phyloP scores from a whole-genome alignment of 1,139 yeast species.

The Hyphopichia pseudoburtonii region DNA sequence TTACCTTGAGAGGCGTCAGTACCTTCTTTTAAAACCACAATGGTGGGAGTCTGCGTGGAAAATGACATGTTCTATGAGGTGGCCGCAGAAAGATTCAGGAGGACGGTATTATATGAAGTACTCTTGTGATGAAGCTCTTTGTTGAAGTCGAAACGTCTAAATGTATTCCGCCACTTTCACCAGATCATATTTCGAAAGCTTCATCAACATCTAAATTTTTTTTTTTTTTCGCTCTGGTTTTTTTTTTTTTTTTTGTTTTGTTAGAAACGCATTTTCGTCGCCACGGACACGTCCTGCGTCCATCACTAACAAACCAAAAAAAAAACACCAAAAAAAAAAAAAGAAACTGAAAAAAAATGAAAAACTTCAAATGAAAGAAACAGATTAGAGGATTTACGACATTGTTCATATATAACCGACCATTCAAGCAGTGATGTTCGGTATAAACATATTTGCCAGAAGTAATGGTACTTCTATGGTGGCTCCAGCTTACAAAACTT shows the following conservation, averaged over 20 bases:
- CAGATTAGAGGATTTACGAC: neutral
- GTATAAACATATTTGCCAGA: too few species aligned
- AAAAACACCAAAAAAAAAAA: neutral
- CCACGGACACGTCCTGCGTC: neutral
- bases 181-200: conserved; percentile 4
- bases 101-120: too few species aligned
- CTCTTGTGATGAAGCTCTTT: too few species aligned
- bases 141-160: too few species aligned
- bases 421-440: too few species aligned
- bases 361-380: neutral
- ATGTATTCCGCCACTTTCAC: conserved; percentile 4
- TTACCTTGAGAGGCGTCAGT: conserved; percentile 96
- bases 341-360: neutral
- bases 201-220: neutral
- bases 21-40: conserved; percentile 96
- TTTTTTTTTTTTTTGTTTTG: neutral
- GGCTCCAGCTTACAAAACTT: conserved; percentile 11
- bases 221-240: neutral
- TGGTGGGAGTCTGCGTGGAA: conserved; percentile 92
- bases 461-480: too few species aligned
- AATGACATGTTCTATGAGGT: conserved; percentile 83
- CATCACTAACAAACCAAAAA: neutral
- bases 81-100: too few species aligned
- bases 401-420: too few species aligned
- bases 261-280: neutral